These are phyloP conservation scores for Austropuccinia psidii DNA, from an alignment of 1,284 basidiomycete species.

Conservation along the genomic window DNA sequence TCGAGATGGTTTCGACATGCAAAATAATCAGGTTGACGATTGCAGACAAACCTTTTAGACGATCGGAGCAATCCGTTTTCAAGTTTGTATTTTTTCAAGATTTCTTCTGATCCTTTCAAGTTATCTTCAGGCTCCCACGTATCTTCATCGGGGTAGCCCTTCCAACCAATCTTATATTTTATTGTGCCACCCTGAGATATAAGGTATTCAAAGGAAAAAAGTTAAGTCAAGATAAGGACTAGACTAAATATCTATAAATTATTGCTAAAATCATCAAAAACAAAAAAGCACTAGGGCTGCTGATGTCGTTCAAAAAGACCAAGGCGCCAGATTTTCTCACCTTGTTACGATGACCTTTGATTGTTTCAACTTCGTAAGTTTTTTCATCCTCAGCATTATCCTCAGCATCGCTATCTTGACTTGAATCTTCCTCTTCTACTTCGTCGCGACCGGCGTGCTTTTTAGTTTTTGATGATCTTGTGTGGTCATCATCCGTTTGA, in stretches of 20 bases:
- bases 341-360: not conserved
- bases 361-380: not conserved
- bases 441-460: not conserved
- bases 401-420: not conserved
- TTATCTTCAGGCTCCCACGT: slow-evolving; percentile 4
- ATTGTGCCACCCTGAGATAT: not conserved
- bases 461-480: not conserved
- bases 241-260: no score
- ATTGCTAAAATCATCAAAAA: no score
- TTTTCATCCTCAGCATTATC: slow-evolving; percentile 8
- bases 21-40: not conserved
- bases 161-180: slow-evolving; percentile 14
- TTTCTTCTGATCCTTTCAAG: not conserved
- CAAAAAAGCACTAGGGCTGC: not conserved
- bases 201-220: not conserved
- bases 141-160: slow-evolving; percentile 1
- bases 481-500: not conserved
- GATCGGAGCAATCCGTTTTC: not conserved
- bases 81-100: slow-evolving; percentile 8
- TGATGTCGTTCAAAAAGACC: not conserved
- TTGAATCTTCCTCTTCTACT: no score
- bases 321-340: not conserved
- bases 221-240: not conserved
- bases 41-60: slow-evolving; percentile 9
- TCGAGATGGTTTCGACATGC: not conserved